Evolutionary conservation across 768 basidiomycete species (phyloP).

Genomic region (Amanita subjunquillea): DNA sequence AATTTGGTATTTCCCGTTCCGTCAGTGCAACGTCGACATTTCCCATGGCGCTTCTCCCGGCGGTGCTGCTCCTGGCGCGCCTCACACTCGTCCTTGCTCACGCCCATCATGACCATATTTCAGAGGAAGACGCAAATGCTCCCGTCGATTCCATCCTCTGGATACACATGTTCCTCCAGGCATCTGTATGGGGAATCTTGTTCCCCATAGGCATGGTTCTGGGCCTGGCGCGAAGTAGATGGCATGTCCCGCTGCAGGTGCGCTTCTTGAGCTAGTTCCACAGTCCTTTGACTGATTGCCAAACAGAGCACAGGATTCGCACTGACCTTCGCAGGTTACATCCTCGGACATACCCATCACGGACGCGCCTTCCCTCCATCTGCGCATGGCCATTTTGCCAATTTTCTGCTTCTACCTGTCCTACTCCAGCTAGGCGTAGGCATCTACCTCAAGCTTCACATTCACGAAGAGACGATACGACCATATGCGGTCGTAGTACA

Average conservation of each 20-base stretch:
- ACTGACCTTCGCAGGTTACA: constrained; percentile 61
- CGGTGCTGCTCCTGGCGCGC: constrained; percentile 9
- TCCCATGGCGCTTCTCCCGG: background rate
- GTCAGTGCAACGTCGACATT: no score
- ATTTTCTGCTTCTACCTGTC: constrained; percentile 56
- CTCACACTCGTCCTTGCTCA: constrained; percentile 36
- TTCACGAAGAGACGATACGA: constrained; percentile 66
- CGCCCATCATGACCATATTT: constrained; percentile 48
- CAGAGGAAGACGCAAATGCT: constrained; percentile 51
- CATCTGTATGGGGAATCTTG: constrained; percentile 71
- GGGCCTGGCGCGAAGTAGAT: constrained; percentile 67
- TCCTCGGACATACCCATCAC: constrained; percentile 80
- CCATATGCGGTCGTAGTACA: constrained; percentile 64
- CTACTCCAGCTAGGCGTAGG: constrained; percentile 60
- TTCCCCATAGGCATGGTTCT: constrained; percentile 83
- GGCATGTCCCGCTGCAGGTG: constrained; percentile 88
- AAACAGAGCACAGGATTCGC: constrained; percentile 53
- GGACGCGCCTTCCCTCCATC: constrained; percentile 71
- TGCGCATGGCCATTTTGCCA: constrained; percentile 62
- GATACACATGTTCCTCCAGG: constrained; percentile 78
- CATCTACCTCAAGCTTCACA: constrained; percentile 87
- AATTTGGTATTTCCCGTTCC: no score
- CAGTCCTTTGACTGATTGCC: background rate
- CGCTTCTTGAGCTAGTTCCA: constrained; percentile 8
- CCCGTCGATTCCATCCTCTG: constrained; percentile 73